These are phyloP conservation scores for Tricholoma furcatifolium DNA, from an alignment of 768 basidiomycete species.

Conservation along the genomic window DNA sequence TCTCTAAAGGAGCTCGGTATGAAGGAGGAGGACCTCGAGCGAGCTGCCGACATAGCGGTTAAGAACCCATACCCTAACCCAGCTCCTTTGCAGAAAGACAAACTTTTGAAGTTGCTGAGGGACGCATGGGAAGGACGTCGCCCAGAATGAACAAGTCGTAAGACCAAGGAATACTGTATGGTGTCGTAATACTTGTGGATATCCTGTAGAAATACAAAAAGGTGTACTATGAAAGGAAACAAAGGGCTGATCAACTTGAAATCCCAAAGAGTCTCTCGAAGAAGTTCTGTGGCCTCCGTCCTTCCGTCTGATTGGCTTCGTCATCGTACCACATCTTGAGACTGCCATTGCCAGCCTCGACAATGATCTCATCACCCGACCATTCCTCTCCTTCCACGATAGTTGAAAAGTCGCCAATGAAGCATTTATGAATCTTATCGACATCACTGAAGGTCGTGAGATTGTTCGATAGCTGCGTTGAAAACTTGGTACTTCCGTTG, in stretches of 20 bases:
- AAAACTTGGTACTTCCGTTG: slow-evolving; percentile 29
- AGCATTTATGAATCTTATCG: slow-evolving; percentile 27
- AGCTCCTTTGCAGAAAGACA: slow-evolving; percentile 33
- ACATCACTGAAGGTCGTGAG: slow-evolving; percentile 32
- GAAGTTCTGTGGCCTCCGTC: slow-evolving; percentile 15
- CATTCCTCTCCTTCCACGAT: slow-evolving; percentile 22
- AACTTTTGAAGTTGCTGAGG: slow-evolving; percentile 24
- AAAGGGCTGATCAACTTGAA: slow-evolving; percentile 5
- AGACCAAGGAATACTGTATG: no score
- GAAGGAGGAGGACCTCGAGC: slow-evolving; percentile 38
- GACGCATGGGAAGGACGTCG: slow-evolving; percentile 29
- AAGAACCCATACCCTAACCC: slow-evolving; percentile 39
- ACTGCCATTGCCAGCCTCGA: slow-evolving; percentile 33
- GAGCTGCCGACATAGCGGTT: slow-evolving; percentile 35
- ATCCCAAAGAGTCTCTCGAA: slow-evolving; percentile 26
- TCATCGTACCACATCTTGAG: slow-evolving; percentile 35
- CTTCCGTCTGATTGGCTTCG: slow-evolving; percentile 20
- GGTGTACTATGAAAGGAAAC: not conserved
- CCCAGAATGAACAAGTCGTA: slow-evolving; percentile 16
- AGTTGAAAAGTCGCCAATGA: slow-evolving; percentile 33
- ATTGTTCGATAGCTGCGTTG: slow-evolving; percentile 23
- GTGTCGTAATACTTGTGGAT: no score
- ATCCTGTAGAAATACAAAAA: not conserved
- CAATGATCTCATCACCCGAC: slow-evolving; percentile 34
- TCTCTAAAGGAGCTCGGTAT: slow-evolving; percentile 38